phyloP scores from a whole-genome alignment of 2,329 filamentous ascomycete genomes.

The Apiospora phragmitis region DNA sequence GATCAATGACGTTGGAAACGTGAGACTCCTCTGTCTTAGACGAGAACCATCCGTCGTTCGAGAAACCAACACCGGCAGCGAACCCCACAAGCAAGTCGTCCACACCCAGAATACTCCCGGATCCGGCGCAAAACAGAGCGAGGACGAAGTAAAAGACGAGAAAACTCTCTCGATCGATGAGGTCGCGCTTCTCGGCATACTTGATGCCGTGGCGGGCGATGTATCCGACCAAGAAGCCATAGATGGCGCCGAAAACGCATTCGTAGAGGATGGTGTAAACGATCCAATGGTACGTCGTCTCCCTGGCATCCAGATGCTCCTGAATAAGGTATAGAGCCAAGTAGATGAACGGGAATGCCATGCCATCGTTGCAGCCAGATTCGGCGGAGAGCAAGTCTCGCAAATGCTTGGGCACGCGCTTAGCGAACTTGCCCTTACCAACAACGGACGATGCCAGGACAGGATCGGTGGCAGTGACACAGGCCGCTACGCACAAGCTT shows the following conservation, averaged over 20 bases:
- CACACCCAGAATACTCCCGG: conserved; percentile 85
- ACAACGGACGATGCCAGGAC: conserved; percentile 97
- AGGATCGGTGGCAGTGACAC: conserved; percentile 95
- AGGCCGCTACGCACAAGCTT: conserved; percentile 82
- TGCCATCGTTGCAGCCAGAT: conserved; percentile 98
- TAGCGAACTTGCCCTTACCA: conserved; percentile 97
- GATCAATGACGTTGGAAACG: conserved; percentile 98
- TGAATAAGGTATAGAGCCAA: conserved; percentile 86
- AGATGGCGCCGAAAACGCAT: conserved; percentile 89
- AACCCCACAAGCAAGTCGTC: conserved; percentile 96
- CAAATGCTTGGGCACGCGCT: conserved; percentile 95
- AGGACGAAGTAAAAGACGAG: conserved; percentile 98
- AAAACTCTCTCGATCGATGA: conserved; percentile 96
- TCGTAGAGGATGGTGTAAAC: conserved; percentile 91
- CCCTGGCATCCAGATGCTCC: conserved; percentile 66
- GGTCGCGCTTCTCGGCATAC: conserved; percentile 75
- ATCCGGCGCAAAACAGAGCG: conserved; percentile 92
- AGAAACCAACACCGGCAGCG: conserved; percentile 95
- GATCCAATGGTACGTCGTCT: conserved; percentile 84
- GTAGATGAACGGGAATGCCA: conserved; percentile 99
- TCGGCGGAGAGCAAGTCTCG: conserved; percentile 93
- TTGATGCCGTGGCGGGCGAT: conserved; percentile 89
- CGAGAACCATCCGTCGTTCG: conserved; percentile 98
- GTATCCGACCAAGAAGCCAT: conserved; percentile 86
- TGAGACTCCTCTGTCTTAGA: conserved; percentile 98